Conservation (phyloP, 2,329 filamentous ascomycete genomes). For the Sporothrix luriei region DNA sequence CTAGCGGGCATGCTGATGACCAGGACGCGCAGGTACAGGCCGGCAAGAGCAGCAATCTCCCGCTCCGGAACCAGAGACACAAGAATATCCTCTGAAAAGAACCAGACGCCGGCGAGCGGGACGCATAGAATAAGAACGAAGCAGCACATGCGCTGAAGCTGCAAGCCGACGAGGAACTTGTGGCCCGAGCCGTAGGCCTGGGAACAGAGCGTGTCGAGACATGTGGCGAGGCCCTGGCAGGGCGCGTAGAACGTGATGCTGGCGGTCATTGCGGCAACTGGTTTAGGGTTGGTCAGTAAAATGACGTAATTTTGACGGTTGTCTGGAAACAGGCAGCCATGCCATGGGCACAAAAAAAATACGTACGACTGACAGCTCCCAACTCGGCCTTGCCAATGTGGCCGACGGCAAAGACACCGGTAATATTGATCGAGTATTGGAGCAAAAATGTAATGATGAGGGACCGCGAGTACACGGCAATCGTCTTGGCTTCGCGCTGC, state of each 20-base stretch:
- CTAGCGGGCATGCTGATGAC: slow-evolving; percentile 73
- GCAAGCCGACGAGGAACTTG: slow-evolving; percentile 82
- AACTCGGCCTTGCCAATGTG: slow-evolving; percentile 71
- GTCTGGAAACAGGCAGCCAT: no score
- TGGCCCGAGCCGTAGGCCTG: slow-evolving; percentile 93
- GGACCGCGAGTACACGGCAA: slow-evolving; percentile 70
- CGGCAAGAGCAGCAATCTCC: slow-evolving; percentile 70
- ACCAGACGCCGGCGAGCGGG: slow-evolving; percentile 71
- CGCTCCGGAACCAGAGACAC: slow-evolving; percentile 67
- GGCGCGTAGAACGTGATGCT: slow-evolving; percentile 77
- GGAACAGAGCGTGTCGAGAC: slow-evolving; percentile 86
- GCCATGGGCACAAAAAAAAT: no score
- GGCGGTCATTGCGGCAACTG: slow-evolving; percentile 73
- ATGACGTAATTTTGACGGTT: background rate
- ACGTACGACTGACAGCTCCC: slow-evolving; percentile 61
- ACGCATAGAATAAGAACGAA: slow-evolving; percentile 71
- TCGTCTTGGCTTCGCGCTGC: slow-evolving; percentile 83
- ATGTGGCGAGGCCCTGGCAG: slow-evolving; percentile 84
- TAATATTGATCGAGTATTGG: slow-evolving; percentile 82
- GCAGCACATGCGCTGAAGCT: slow-evolving; percentile 77
- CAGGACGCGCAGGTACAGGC: slow-evolving; percentile 71
- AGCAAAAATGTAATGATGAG: slow-evolving; percentile 74
- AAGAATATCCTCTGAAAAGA: slow-evolving; percentile 67
- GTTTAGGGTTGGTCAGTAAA: background rate
- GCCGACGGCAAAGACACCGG: slow-evolving; percentile 77